A percentile compares a stretch with the other conserved stretches of the same genome.
phyloP scores from a whole-genome alignment of 2,329 filamentous ascomycete species.

The Xylaria sp. region DNA sequence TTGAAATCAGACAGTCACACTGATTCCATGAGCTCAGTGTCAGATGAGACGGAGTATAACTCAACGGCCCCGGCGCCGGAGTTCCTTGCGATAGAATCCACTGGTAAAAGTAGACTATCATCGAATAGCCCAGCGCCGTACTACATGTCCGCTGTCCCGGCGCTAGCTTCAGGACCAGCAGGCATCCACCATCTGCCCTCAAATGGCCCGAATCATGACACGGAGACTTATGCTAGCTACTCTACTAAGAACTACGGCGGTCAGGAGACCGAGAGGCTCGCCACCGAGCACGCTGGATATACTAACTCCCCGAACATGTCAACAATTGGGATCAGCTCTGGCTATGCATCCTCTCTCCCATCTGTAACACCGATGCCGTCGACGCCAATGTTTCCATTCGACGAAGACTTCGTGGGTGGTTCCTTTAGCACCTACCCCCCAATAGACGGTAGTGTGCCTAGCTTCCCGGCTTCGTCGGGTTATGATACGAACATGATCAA shows the following conservation, averaged over 20 bases:
- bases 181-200: constrained; percentile 38
- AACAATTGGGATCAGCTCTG: constrained; percentile 33
- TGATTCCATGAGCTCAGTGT: constrained; percentile 47
- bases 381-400: constrained; percentile 38
- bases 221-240: constrained; percentile 38
- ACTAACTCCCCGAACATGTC: constrained; percentile 34
- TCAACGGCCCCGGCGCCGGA: constrained; percentile 32
- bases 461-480: constrained; percentile 22
- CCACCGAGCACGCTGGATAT: constrained; percentile 32
- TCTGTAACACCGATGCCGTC: constrained; percentile 38
- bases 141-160: constrained; percentile 31
- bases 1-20: constrained; percentile 47
- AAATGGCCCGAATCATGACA: constrained; percentile 35
- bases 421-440: constrained; percentile 27
- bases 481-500: constrained; percentile 39
- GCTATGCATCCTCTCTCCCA: constrained; percentile 36
- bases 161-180: constrained; percentile 34
- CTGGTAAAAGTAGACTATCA: constrained; percentile 32
- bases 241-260: constrained; percentile 38
- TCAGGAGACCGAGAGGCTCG: constrained; percentile 33
- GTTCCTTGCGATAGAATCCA: constrained; percentile 16
- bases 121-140: constrained; percentile 43
- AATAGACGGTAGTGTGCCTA: constrained; percentile 23
- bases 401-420: constrained; percentile 23
- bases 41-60: constrained; percentile 44